Evolutionary conservation across 1,284 basidiomycete species (phyloP), one percentile per base, ranked within the genome.

Genomic region (Cryptococcus floricola): DNA sequence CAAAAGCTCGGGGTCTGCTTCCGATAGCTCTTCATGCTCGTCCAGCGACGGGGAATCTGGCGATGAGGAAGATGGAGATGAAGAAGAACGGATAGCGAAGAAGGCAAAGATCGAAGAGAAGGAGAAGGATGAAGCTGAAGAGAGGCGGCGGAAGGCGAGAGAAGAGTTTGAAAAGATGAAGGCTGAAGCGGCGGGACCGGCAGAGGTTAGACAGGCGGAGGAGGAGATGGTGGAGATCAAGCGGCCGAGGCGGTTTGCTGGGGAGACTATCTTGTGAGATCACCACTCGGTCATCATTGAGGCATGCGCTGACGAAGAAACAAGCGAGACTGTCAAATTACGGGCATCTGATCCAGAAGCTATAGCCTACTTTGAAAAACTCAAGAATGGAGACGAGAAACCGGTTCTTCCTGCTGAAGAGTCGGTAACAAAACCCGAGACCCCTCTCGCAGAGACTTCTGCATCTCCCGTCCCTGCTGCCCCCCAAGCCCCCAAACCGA

Each of bases 261-360:
- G 75, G 2, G 69, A 76, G 58, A 70, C 66, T 9, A 67, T 77
- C 47, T 69, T 63, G 75, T 76, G 45, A 63, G 75, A 59, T 13
- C 27, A 5, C 16, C 9, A 16, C 19, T 37, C 8, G 42, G 16
- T 34, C 31, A 8, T 34, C 7, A 10, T 34, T 34, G 31, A 34
- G 10, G 31, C 2, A 23, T 23, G 23, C 23, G 23, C 31, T 34
- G 31, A 34, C 31, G 31, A 54, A 23, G 28, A 25, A 41, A 41
- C 8, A 18, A 77, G 75, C 34, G 75, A 77, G 58, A 73, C 64
- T 4, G 72, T 75, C 9, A 56, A 39, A 23, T 43, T 75, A 25
- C 61, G 58, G 0, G 59, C 57, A 25, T 54, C 58, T 42, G 69
- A 77, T 57, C 73, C 75, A 13, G 75, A 74, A 53, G 72, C 65